A percentile compares a stretch with the other conserved stretches of the same genome.
Conservation (phyloP, 768 basidiomycete species). For the Rhizopogon vinicolor region DNA sequence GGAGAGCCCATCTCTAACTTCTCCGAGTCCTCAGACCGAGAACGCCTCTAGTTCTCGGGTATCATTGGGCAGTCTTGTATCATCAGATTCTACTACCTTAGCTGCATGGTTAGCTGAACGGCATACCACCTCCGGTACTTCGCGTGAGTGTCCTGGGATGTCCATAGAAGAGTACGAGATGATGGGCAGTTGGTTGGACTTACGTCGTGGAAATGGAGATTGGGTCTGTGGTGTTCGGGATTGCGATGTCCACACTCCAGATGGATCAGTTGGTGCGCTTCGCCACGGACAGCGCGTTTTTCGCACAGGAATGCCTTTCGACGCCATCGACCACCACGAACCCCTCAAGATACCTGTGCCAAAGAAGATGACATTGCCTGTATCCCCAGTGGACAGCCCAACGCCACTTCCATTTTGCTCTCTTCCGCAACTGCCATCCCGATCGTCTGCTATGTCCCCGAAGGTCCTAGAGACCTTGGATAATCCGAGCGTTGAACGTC, state of each 20-base stretch:
- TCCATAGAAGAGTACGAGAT: constrained; percentile 45
- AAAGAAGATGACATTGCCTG: constrained; percentile 3
- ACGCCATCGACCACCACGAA: constrained; percentile 10
- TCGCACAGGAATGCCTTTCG: constrained; percentile 21
- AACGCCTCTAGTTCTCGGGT: constrained; percentile 14
- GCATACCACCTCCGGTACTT: constrained; percentile 24
- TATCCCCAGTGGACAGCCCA: constrained; percentile 10
- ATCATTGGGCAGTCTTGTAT: constrained; percentile 24
- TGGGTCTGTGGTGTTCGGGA: constrained; percentile 25
- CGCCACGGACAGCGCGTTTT: constrained; percentile 12
- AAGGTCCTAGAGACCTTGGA: constrained; percentile 10
- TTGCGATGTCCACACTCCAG: constrained; percentile 26
- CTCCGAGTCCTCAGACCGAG: constrained; percentile 1
- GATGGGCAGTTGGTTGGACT: constrained; percentile 42
- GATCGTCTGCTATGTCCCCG: constrained; percentile 11
- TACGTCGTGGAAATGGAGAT: constrained; percentile 12
- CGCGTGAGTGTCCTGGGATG: constrained; percentile 26
- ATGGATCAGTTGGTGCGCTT: constrained; percentile 28
- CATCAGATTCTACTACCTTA: constrained; percentile 30
- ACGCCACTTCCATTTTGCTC: constrained; percentile 16
- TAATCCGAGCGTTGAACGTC: constrained; percentile 10
- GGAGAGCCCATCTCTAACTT: constrained; percentile 4
- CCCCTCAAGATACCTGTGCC: constrained; percentile 4
- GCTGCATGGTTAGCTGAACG: constrained; percentile 37
- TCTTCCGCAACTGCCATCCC: constrained; percentile 21